phyloP scores from a whole-genome alignment of 768 basidiomycete genomes.

The Rhizopogon roseolus region DNA sequence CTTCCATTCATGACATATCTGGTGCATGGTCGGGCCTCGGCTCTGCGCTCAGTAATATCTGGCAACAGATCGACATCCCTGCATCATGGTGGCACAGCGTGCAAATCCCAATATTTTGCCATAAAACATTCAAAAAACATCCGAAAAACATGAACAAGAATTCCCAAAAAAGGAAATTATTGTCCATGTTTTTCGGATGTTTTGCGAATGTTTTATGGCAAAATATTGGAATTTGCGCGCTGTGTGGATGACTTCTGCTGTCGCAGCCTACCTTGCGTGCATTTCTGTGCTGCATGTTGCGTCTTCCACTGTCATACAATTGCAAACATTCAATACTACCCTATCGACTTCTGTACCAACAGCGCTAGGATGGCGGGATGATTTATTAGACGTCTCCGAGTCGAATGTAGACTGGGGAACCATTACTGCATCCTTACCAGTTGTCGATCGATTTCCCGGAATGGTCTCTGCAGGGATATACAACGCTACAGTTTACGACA shows the following conservation, averaged over 20 bases:
- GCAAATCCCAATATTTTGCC: too few species aligned
- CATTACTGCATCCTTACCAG: background rate
- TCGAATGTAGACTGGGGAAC: background rate
- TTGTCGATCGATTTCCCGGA: background rate
- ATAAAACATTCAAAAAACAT: too few species aligned
- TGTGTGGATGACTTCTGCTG: background rate
- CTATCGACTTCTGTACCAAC: background rate
- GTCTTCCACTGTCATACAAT: slow-evolving; percentile 3
- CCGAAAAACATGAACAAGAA: too few species aligned
- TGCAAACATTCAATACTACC: slow-evolving; percentile 2
- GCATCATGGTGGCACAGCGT: slow-evolving; percentile 1
- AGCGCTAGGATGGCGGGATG: background rate
- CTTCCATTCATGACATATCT: slow-evolving; percentile 2
- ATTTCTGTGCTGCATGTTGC: slow-evolving; percentile 5
- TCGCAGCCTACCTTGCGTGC: slow-evolving; percentile 1
- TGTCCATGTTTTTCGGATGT: too few species aligned
- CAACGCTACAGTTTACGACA: background rate
- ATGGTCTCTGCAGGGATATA: background rate
- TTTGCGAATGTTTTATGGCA: too few species aligned
- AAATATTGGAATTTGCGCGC: too few species aligned
- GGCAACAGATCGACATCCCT: background rate
- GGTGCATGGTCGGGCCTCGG: slow-evolving; percentile 5
- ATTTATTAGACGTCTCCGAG: background rate
- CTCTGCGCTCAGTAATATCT: background rate
- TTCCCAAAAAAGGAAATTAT: too few species aligned